Evolutionary conservation across 257 asterid genomes (phyloP), one percentile per base, ranked within the genome.

Genomic region (Solanum piurae): DNA sequence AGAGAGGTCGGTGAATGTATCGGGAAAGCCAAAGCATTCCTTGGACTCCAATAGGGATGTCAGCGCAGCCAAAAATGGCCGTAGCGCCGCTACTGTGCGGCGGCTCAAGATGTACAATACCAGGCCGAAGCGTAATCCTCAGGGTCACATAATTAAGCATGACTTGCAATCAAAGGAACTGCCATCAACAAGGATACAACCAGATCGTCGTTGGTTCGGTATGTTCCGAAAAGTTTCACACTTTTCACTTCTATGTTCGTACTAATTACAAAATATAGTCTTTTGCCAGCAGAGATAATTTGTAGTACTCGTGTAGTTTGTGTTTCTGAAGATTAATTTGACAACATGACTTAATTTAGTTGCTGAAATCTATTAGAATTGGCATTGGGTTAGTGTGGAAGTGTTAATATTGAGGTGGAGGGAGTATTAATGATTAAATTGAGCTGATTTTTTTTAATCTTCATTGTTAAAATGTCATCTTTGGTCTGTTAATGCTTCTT

Each of bases 131-230:
- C 97, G 98, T 20, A 86, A 95, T 87, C 29, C 72, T 2, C 86
- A 89, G 88, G 99, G 99, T 2, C 90, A 92, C 33, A 91, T 97
- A 68, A 31, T 92, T 1, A 92, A 91, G 85, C 94, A 97, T 62
- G 99, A 97, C 85, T 93, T 95, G 88, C 99, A 97, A 92, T 97
- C 99, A 58, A 93, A 92, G 91, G 98, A 95, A 25, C 87, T 96
- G 90, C 99, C 99, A 5, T 91, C 95, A 23, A 97, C 99, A 80
- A 93, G 99, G 44, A 97, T 97, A 88, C 96, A 93, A 91, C 98
- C 99, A 25, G 98, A 96, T 90, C 98, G 98, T 80, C 93, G 98
- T 36, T 97, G 98, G 98, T 97, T 96, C 55, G 98, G 99, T 97
- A 88, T 55, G 98, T 34, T 12, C 31, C 1, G 16, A 44, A 29